Evolutionary conservation across 306 rosid genomes (phyloP), one percentile per base, ranked within the genome.

Genomic region (Sesbania bispinosa): DNA sequence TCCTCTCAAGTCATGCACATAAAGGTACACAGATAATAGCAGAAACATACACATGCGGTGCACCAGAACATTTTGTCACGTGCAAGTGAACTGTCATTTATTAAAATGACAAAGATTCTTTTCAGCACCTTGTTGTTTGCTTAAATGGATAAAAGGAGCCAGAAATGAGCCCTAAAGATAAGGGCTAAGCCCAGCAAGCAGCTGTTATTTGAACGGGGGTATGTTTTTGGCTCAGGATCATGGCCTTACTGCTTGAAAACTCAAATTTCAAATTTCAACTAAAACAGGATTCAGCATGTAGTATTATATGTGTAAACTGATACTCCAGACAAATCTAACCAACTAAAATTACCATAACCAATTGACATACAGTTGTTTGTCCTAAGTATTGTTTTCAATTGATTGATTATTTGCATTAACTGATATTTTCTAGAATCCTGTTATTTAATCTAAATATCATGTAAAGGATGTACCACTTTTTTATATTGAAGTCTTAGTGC

Each of bases 1-100:
- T 36, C 60, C 53, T 42, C 48, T 57, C 71, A 13, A 75, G 75
- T 65, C 26, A 77, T 68, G 71, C 55, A 46, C 27, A 82, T 47
- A 42, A 9, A 76, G 78, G 23, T 20, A 77, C 51, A 41, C 5
- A 42, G 24, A 75, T 27, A 41, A 50, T 14, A 18, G 67, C 68
- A 45, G 30, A 67, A 48, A 48, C 47, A 78, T 6, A 54, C 27
- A 60, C 59, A 75, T 66, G 64, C 30, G 23, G 54, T 76, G 62
- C 73, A 59, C 45, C 3, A 6, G 69, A 51, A 71, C 59, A 75
- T 53, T 71, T 26, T 6, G 43, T 68, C 67, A 73, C 41, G 10
- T 62, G 75, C 32, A 23, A 53, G 30, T 53, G 67, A 58, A 71
- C 19, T 43, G 61, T 21, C 60, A 15, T 42, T 41, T 43, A 78